Evolutionary conservation across 2,329 filamentous ascomycete species (phyloP).

Genomic region (Passalora sequoiae): DNA sequence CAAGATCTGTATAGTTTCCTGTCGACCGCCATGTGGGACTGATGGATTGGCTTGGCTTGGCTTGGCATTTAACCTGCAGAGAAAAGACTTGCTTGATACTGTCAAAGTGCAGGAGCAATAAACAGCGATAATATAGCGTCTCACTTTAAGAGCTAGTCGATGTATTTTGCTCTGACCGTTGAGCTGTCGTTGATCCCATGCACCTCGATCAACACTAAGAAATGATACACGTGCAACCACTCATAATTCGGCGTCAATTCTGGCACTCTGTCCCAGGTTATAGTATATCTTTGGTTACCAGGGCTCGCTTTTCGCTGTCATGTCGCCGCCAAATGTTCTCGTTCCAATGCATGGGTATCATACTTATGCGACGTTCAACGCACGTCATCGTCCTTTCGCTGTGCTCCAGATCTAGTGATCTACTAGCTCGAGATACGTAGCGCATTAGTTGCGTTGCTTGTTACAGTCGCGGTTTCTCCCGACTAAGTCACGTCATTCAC

Average conservation of each 20-base stretch:
- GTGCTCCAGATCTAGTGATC: not conserved
- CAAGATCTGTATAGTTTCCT: no score
- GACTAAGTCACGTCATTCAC: constrained; percentile 18
- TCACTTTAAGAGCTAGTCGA: no score
- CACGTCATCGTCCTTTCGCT: not conserved
- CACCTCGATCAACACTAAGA: not conserved
- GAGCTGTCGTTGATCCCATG: not conserved
- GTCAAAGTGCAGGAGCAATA: no score
- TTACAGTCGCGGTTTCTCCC: no score
- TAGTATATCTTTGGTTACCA: not conserved
- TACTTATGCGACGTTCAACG: constrained; percentile 1
- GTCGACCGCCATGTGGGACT: no score
- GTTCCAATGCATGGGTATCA: constrained; percentile 11
- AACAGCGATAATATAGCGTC: no score
- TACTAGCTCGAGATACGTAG: no score
- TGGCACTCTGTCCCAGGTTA: not conserved
- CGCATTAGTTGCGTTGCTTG: no score
- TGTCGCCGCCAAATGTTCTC: not conserved
- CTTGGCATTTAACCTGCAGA: no score
- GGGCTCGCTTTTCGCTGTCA: not conserved
- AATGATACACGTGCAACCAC: not conserved
- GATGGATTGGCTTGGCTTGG: no score
- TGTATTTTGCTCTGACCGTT: no score
- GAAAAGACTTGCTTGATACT: no score
- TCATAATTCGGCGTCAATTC: not conserved